These are phyloP conservation scores for Dendrobium nobile DNA, from an alignment of 106 monocot species.

Conservation along the genomic window DNA sequence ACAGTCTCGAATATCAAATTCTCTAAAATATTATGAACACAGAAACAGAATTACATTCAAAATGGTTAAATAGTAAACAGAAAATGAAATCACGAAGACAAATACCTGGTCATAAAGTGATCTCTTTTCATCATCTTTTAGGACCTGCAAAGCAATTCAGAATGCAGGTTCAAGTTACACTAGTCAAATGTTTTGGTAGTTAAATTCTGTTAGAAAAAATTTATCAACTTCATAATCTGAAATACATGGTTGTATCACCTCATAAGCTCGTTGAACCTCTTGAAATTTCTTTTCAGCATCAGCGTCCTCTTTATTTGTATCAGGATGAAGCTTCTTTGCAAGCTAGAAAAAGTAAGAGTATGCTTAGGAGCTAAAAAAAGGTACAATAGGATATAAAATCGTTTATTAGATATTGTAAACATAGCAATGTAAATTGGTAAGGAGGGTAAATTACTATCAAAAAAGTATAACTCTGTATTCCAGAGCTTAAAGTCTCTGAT, in stretches of 20 bases:
- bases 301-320: constrained; percentile 91
- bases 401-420: neutral
- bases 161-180: neutral
- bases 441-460: neutral
- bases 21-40: neutral
- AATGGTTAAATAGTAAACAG: neutral
- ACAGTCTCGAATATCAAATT: neutral
- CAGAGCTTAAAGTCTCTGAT: neutral
- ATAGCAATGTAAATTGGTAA: neutral
- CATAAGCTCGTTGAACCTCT: constrained; percentile 87
- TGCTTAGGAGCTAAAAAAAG: neutral
- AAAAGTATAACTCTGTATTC: neutral
- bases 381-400: neutral
- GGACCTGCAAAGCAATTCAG: constrained; percentile 41
- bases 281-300: constrained; percentile 94
- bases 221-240: neutral
- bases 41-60: neutral
- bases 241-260: constrained; percentile 34
- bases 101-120: constrained; percentile 90
- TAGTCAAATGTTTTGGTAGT: neutral
- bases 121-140: constrained; percentile 91
- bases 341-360: constrained; percentile 33
- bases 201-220: neutral
- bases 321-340: constrained; percentile 96
- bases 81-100: neutral